Base-by-base conservation (phyloP, 768 basidiomycete genomes). In the Phlebiopsis gigantea region DNA sequence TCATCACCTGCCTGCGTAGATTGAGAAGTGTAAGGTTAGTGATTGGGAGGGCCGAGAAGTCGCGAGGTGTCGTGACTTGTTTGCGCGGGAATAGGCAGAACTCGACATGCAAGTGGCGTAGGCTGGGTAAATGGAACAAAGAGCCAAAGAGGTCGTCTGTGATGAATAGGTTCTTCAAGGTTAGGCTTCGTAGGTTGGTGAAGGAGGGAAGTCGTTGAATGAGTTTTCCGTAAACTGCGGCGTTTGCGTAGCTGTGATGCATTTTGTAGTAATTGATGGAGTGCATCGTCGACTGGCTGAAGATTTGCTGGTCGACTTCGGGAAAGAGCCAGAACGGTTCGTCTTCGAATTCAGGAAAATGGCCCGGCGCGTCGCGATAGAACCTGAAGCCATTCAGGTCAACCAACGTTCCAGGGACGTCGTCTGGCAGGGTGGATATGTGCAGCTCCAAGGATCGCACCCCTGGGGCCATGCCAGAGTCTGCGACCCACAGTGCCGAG, bases 1-100 rank as follows among this genome's bases (percentile, higher is more conserved):
- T 9, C 57, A 53, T 14, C 65, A 67, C 49, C 62, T 55, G 31
- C 34, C 70, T 70, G 51, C 71, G 72, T 9, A 74, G 60, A 54
- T 71, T 72, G 51, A 72, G 43, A 50, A 80, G 63, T 17, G 72
- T 73, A 26, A 80, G 73, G 19, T 75, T 69, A 0, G 71, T 77
- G 57, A 80, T 73, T 10, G 76, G 75, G 15, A 79, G 71, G 19
- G 64, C 61, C n/a, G 68, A 61, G 45, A 68, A 65, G 52, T 65
- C 60, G 30, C 62, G 59, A 9, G 53, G 44, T 25, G 62, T 61
- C 4, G 57, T 19, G 28, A 30, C 48, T 10, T 60, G 42, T 8
- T 49, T 53, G 3, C 56, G 19, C 5, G 75, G 75, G 48, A 69
- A 56, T 9, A 65, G 63, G 52, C 77, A 79, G 46, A 74, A 70